Conservation (phyloP, 2,329 filamentous ascomycete species). For the Coniochaeta sp. region DNA sequence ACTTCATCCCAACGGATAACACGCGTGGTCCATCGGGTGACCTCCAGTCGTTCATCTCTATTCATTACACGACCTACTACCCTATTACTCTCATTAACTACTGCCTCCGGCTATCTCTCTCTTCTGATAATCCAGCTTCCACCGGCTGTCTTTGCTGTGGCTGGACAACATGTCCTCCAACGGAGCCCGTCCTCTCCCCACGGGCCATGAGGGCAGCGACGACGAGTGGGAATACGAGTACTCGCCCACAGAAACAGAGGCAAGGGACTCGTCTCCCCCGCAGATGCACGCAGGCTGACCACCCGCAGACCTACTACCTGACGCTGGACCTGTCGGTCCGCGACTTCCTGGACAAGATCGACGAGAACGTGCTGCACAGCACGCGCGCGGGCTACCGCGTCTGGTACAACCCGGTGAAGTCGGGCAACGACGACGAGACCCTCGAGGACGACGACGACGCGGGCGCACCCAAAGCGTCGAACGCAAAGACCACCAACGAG, state of each 20-base stretch:
- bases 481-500: conserved; percentile 9
- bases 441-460: conserved; percentile 5
- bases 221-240: conserved; percentile 63
- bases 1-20: neutral
- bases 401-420: conserved; percentile 23
- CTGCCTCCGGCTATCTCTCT: neutral
- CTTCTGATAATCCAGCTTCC: neutral
- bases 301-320: conserved; percentile 51
- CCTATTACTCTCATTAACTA: neutral
- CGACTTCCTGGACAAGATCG: conserved; percentile 40
- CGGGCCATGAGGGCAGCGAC: conserved; percentile 37
- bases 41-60: neutral
- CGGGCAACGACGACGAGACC: neutral
- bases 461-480: neutral
- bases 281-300: neutral
- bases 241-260: conserved; percentile 56
- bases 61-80: too few species aligned
- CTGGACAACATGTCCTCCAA: neutral
- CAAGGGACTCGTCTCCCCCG: conserved; percentile 14
- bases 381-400: conserved; percentile 37
- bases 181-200: neutral
- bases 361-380: conserved; percentile 25
- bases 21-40: neutral
- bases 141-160: neutral
- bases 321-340: conserved; percentile 56